Evolutionary conservation across 2,329 filamentous ascomycete species (phyloP), one percentile per base, ranked within the genome.

Genomic region (Calonectria henricotiae): DNA sequence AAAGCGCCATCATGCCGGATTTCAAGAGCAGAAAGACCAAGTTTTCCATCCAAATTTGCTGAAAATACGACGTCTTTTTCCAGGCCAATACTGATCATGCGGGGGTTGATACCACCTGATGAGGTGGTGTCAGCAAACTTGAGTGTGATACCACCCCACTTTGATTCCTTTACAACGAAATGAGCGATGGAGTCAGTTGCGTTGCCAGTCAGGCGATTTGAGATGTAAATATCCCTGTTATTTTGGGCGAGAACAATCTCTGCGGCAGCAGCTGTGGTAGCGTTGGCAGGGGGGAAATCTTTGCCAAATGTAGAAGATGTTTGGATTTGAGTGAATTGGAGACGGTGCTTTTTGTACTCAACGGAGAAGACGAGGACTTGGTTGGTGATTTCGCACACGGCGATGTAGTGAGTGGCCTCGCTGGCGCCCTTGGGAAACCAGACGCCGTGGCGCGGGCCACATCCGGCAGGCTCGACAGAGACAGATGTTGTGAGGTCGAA

Each of bases 361-460:
- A 37, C 51, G 2, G 51, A 58, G 20, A 58, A 58, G 5, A 58
- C 51, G 35, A 58, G 51, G 1, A 58, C 51, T 2, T 58, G 51
- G 51, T 58, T 58, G 51, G 51, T 58, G 51, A 58, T 58, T 58
- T 58, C 51, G 32, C 51, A 58, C 12, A 58, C 51, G 13, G 23
- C 51, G 13, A 58, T 17, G 51, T 58, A 58, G 35, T 58, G 51
- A 4, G 32, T 58, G 32, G 51, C 51, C 23, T 58, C 12, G 7
- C 5, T 15, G 12, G n/a, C 32, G 35, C 51, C 35, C 35, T 30
- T 58, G 35, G 51, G 51, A 9, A 58, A 58, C 51, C 51, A 58
- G 20, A 58, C 51, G 12, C 51, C 51, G 20, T 58, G 51, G 13
- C 51, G 51, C 12, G 51, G 51, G 7, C 51, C 51, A 2, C 51